Base-by-base conservation (phyloP, 495 filamentous ascomycete genomes). In the Penicillium maclennaniae region DNA sequence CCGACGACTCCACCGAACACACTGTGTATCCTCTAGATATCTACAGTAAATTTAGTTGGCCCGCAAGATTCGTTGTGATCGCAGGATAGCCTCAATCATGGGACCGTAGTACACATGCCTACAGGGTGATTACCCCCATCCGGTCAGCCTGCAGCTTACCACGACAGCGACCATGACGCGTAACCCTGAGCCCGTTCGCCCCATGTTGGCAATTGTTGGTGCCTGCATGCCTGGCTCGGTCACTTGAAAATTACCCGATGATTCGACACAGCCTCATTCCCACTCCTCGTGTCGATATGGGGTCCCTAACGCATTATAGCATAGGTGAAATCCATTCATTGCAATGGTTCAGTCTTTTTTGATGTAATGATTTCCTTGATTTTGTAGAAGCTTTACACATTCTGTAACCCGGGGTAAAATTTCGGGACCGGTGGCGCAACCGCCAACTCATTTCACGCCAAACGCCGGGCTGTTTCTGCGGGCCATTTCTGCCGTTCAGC, bases 1-100 rank as follows among this genome's bases (percentile, higher is more conserved):
- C 58, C 58, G 49, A 55, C 48, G 21, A 19, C 31, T 48, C 25
- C 38, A 19, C 51, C 51, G 53, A 51, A 47, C 42, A 59, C 28
- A n/a, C n/a, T n/a, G n/a, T n/a, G n/a, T n/a, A n/a, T n/a, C n/a
- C n/a, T n/a, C n/a, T n/a, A n/a, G n/a, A n/a, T n/a, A 51, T 51
- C 47, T 54, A 40, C 19, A 31, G 46, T 25, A 41, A 12, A 12
- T 8, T 23, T n/a, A 10, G 9, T 15, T 15, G 9, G 14, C 14
- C 19, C 21, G 17, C n/a, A 25, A 14, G 12, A 26, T 48, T 9
- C 37, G 21, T 21, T 16, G 8, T 20, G 31, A 21, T 47, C 15
- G 17, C 36, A 49, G 21, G 21, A 15, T 39, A 36, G 40, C 17
- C 41, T 27, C 31, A 12, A 34, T 34, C 10, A 34, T 12, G 1